A percentile compares a stretch with the other conserved stretches of the same genome.
phyloP scores from a whole-genome alignment of 2,329 filamentous ascomycete genomes.

The Fusarium sp. region DNA sequence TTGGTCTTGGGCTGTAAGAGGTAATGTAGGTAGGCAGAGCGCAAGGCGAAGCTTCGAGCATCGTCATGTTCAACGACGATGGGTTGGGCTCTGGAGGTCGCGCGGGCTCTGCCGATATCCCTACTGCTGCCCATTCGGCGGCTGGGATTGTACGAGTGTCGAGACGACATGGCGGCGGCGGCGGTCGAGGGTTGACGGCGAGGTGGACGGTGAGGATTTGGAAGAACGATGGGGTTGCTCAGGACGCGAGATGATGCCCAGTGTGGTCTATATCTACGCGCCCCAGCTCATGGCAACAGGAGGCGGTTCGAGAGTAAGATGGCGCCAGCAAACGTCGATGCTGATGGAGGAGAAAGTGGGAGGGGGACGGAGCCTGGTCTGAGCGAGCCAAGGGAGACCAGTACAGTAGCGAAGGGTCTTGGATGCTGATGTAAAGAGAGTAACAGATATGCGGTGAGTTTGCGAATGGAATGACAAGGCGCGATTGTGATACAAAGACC shows the following conservation, averaged over 20 bases:
- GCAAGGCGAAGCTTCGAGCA: conserved; percentile 90
- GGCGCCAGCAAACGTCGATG: conserved; percentile 28
- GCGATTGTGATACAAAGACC: conserved; percentile 26
- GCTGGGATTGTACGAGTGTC: conserved; percentile 58
- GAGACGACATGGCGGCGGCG: conserved; percentile 61
- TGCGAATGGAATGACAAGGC: conserved; percentile 27
- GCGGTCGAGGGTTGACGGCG: conserved; percentile 15
- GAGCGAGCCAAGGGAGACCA: conserved; percentile 35
- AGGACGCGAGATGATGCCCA: conserved; percentile 48
- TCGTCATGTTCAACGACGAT: conserved; percentile 75
- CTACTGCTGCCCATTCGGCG: conserved; percentile 60
- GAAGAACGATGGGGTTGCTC: conserved; percentile 35
- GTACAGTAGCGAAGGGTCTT: conserved; percentile 27
- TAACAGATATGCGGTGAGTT: conserved; percentile 28
- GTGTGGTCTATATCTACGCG: conserved; percentile 37
- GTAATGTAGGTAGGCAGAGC: conserved; percentile 91
- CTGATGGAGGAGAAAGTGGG: conserved; percentile 15
- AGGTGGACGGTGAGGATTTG: neutral
- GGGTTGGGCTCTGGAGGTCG: conserved; percentile 60
- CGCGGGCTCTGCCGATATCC: conserved; percentile 55
- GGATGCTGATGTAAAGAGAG: conserved; percentile 12
- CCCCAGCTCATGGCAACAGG: conserved; percentile 47
- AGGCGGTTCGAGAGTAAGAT: conserved; percentile 21
- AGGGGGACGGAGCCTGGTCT: conserved; percentile 13
- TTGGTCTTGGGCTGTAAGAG: conserved; percentile 91